These are phyloP conservation scores for Sporothrix curviconia DNA, from an alignment of 2,329 filamentous ascomycete species.

Conservation along the genomic window DNA sequence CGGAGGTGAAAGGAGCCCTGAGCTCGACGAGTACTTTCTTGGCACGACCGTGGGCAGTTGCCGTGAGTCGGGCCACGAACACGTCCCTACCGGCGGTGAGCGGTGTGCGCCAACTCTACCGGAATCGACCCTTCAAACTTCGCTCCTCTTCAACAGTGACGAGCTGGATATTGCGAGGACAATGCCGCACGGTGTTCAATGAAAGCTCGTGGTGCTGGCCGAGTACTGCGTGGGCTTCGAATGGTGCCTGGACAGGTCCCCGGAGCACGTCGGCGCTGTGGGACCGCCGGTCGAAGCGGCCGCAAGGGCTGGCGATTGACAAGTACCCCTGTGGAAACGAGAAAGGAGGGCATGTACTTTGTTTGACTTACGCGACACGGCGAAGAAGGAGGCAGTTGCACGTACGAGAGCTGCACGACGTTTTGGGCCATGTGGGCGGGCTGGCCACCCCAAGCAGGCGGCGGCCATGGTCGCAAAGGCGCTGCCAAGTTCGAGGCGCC, in stretches of 20 bases:
- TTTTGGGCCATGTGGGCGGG: slow-evolving; percentile 98
- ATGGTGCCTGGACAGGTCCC: slow-evolving; percentile 59
- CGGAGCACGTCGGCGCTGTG: slow-evolving; percentile 82
- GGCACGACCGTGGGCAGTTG: slow-evolving; percentile 93
- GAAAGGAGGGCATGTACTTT: slow-evolving; percentile 89
- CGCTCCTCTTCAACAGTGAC: slow-evolving; percentile 92
- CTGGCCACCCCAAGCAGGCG: slow-evolving; percentile 78
- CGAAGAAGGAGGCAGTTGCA: slow-evolving; percentile 69
- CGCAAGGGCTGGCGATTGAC: slow-evolving; percentile 81
- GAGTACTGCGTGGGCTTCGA: slow-evolving; percentile 71
- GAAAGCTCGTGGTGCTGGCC: slow-evolving; percentile 75
- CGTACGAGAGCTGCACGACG: slow-evolving; percentile 86
- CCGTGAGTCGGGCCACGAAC: slow-evolving; percentile 92
- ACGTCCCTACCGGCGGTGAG: slow-evolving; percentile 91
- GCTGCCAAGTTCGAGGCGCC: slow-evolving; percentile 77
- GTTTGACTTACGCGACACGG: slow-evolving; percentile 95
- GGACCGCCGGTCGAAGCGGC: slow-evolving; percentile 80
- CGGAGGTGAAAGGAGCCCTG: slow-evolving; percentile 69
- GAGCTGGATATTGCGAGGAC: slow-evolving; percentile 85
- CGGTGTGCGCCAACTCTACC: slow-evolving; percentile 77
- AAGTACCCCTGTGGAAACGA: slow-evolving; percentile 95
- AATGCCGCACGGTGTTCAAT: slow-evolving; percentile 75
- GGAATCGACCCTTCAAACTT: slow-evolving; percentile 95
- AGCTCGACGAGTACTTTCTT: slow-evolving; percentile 92
- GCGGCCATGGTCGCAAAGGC: slow-evolving; percentile 71